These are phyloP conservation scores for Myxozyma sirexii DNA, from an alignment of 805 yeast species.

Conservation along the genomic window DNA sequence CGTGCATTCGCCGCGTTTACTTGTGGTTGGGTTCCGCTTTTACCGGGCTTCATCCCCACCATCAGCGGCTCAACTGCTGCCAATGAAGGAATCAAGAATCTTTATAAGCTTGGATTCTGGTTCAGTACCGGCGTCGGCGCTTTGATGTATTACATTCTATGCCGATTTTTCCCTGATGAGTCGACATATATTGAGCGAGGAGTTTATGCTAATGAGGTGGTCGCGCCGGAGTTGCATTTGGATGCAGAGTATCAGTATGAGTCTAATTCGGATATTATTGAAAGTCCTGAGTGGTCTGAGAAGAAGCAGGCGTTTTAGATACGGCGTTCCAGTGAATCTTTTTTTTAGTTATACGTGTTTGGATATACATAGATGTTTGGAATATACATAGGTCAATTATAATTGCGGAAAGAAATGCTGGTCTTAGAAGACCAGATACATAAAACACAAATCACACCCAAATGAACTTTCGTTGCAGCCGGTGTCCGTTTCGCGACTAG, in stretches of 20 bases:
- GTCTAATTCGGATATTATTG: not conserved
- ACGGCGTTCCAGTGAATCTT: not conserved
- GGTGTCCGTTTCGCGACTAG: too few relatives aligned
- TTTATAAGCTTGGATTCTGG: slow-evolving; percentile 59
- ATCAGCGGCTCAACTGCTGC: slow-evolving; percentile 44
- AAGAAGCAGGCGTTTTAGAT: not conserved
- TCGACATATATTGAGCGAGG: slow-evolving; percentile 25
- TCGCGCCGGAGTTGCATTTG: not conserved
- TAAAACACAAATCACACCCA: too few relatives aligned
- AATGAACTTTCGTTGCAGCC: too few relatives aligned
- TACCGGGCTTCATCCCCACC: slow-evolving; percentile 37
- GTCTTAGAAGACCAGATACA: too few relatives aligned
- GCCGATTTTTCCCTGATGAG: slow-evolving; percentile 55
- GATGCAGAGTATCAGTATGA: slow-evolving; percentile 5
- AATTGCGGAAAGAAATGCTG: too few relatives aligned
- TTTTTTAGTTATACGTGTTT: not conserved
- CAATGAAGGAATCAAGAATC: slow-evolving; percentile 69
- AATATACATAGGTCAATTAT: too few relatives aligned
- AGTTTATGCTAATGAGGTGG: slow-evolving; percentile 9
- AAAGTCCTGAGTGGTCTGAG: not conserved
- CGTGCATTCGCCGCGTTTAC: slow-evolving; percentile 48
- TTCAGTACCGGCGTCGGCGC: slow-evolving; percentile 63
- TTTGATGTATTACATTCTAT: slow-evolving; percentile 53
- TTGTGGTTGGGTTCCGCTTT: slow-evolving; percentile 37
- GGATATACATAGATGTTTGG: not conserved